Percentiles rank a stretch among this genome's conserved stretches.
Conservation (phyloP, 2,329 filamentous ascomycete species). For the Scopulariopsis brevicaulis region DNA sequence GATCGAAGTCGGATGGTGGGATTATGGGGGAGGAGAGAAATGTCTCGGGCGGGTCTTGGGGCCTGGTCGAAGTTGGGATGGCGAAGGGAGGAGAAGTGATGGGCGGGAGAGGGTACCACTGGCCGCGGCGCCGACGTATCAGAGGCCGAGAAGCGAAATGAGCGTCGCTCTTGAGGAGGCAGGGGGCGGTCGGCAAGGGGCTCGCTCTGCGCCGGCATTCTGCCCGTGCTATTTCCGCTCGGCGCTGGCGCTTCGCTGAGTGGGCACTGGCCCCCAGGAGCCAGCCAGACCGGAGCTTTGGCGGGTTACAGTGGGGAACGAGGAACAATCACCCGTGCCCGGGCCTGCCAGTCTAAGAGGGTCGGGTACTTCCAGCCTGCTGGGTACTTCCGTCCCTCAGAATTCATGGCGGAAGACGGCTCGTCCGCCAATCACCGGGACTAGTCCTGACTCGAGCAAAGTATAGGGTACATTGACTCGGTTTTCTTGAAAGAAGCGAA, state of each 20-base stretch:
- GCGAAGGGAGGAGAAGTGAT: constrained; percentile 1
- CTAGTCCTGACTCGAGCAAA: not conserved
- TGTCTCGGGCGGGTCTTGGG: constrained; percentile 4
- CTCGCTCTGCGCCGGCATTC: not conserved
- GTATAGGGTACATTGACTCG: not conserved
- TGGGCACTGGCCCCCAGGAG: not conserved
- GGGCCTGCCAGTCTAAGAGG: not conserved
- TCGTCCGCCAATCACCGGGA: not conserved
- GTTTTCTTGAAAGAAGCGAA: not conserved
- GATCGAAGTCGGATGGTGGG: not conserved
- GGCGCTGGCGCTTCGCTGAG: constrained; percentile 1
- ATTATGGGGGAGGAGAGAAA: constrained; percentile 3
- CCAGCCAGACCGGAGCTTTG: not conserved
- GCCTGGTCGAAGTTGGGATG: not conserved
- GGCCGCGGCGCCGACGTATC: constrained; percentile 1
- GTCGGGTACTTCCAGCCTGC: not conserved
- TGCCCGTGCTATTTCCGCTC: not conserved
- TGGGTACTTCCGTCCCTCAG: not conserved
- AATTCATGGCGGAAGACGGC: not conserved
- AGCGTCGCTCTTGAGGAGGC: not conserved
- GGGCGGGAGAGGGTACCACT: constrained; percentile 1
- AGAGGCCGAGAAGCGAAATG: constrained; percentile 6
- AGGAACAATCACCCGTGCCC: not conserved
- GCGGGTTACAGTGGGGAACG: not conserved
- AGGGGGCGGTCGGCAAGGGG: constrained; percentile 3